These are phyloP conservation scores for Sphaerobolus stellatus DNA, from an alignment of 1,284 basidiomycete species.

Conservation along the genomic window DNA sequence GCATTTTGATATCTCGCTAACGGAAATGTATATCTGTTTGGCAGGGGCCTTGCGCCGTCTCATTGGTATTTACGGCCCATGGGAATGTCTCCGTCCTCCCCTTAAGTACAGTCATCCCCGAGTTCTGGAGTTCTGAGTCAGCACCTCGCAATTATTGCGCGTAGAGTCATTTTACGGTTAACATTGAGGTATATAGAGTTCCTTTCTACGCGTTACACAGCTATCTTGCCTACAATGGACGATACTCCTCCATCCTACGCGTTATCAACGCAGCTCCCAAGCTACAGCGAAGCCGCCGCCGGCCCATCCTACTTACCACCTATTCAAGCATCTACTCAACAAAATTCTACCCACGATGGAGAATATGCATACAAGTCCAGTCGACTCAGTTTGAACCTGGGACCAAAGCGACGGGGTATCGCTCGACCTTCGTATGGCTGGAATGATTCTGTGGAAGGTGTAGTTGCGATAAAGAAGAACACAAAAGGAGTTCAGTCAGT, in stretches of 20 bases:
- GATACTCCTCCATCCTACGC: slow-evolving; percentile 8
- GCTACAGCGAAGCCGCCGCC: background rate
- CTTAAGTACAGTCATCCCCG: too few relatives aligned
- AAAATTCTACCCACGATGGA: slow-evolving; percentile 25
- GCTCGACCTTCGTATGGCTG: slow-evolving; percentile 42
- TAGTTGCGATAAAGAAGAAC: slow-evolving; percentile 23
- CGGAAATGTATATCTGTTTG: too few relatives aligned
- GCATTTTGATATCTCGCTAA: too few relatives aligned
- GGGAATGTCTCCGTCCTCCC: too few relatives aligned
- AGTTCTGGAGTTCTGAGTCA: too few relatives aligned
- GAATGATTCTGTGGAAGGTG: slow-evolving; percentile 41
- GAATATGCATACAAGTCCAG: slow-evolving; percentile 39
- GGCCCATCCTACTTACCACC: background rate
- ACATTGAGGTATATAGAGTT: too few relatives aligned
- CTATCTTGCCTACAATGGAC: background rate
- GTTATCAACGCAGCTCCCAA: background rate
- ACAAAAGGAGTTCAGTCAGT: slow-evolving; percentile 5
- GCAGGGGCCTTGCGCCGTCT: too few relatives aligned
- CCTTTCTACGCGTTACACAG: background rate
- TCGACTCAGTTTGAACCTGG: slow-evolving; percentile 41
- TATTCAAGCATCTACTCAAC: slow-evolving; percentile 4
- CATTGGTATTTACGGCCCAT: too few relatives aligned
- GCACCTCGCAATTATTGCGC: too few relatives aligned
- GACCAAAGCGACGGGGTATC: slow-evolving; percentile 40
- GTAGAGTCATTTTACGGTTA: too few relatives aligned